Evolutionary conservation across 2,329 filamentous ascomycete species (phyloP), one percentile per base, ranked within the genome.

Genomic region (Mollisiaceae sp.): DNA sequence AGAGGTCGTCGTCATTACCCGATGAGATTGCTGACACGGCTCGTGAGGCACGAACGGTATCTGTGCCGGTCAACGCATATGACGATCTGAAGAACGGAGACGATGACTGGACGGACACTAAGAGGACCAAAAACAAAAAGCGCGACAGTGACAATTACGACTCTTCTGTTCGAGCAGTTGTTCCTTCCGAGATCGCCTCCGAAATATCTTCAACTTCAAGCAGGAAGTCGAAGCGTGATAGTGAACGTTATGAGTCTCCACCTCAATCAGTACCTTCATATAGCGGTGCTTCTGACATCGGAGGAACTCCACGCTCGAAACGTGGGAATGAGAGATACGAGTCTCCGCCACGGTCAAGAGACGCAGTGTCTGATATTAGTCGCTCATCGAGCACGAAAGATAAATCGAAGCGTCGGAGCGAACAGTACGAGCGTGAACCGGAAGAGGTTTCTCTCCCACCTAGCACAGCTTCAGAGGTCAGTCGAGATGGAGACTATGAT

Each of bases 111-210:
- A 77, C 76, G 36, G 71, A 70, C 11, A 73, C 77, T 18, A 78
- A 74, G 64, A 78, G 77, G 64, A 77, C 76, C 24, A 80, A 76
- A 59, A 80, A n/a, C n/a, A n/a, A 79, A 69, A 79, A 77, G 62
- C 72, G 73, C 20, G 74, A 76, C 39, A 74, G 70, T 60, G 70
- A 70, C 15, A 66, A 65, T 9, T 75, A 67, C 60, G 74, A 74
- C 59, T 73, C 70, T 27, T 69, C 70, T 36, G 60, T 68, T 12
- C 64, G 66, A 39, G 66, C 67, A 38, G 62, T 50, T 47, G 32
- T 56, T 20, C 12, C 60, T 24, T 52, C 64, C 6, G 69, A 72
- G n/a, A 32, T 56, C 52, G 69, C 59, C 24, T 62, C 67, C 15
- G 73, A 75, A 24, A 60, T 69, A 39, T 70, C 69, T 36, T 32